Base-by-base conservation (phyloP, 371 early-diverging fungal species). In the Syncephalastrum sp. region DNA sequence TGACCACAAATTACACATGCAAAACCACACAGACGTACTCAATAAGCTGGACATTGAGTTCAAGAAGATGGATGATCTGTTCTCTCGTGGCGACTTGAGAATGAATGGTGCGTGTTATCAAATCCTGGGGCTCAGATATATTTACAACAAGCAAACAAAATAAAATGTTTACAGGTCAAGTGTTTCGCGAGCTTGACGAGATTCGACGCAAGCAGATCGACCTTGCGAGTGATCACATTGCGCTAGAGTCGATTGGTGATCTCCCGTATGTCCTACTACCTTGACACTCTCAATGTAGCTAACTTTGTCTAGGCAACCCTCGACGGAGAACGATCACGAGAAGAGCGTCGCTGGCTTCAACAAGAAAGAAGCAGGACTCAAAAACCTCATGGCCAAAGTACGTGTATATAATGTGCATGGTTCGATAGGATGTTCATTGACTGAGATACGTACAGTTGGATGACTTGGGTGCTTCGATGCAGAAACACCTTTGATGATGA, bases 121-220 rank as follows among this genome's bases (percentile, higher is more conserved):
- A 7, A 14, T 56, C 15, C 29, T 46, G 19, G 0, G 27, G 27
- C 7, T 27, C 27, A 5, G 27, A 27, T 5, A 27, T 5, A 21
- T 44, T 38, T 1, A 16, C 27, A 53, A 66, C 68, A 64, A n/a
- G 42, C 57, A 42, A 21, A 21, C 21, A 21, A 21, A 21, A 21
- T 21, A 21, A 21, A 21, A 21, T 21, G 21, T 21, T 57, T 41
- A 51, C 68, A 49, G 74, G 72, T 44, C 50, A 55, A 33, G 62
- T 71, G 21, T 61, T 71, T 42, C 64, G 65, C 16, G 66, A 67
- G 16, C 51, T 74, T 3, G 69, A 76, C 25, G 63, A 56, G 47
- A 67, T 67, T 44, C 63, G 67, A 53, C 56, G 64, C 10, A 67
- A 69, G 49, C 66, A 63, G 27, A 63, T 69, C 15, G 63, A 66